These are phyloP conservation scores for Linum tenue DNA, from an alignment of 345 rosid species.

Conservation along the genomic window DNA sequence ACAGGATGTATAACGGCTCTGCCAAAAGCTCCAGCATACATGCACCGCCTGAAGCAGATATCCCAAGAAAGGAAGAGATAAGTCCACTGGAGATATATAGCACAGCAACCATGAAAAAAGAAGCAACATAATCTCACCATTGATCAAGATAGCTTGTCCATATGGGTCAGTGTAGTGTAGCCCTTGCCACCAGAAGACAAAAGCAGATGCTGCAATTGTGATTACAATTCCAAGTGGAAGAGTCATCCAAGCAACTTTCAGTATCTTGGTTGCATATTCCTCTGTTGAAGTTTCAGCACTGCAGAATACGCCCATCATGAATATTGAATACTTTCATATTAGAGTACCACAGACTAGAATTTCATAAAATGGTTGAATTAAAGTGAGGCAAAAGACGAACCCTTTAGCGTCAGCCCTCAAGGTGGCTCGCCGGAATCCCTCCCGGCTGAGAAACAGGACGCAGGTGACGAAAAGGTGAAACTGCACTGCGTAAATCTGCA, in stretches of 20 bases:
- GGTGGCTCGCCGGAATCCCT: constrained; percentile 88
- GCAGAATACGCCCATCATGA: constrained; percentile 15
- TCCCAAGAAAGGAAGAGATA: not conserved
- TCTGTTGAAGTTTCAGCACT: constrained; percentile 43
- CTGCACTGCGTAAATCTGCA: constrained; percentile 80
- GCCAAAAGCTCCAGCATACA: constrained; percentile 85
- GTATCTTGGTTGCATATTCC: constrained; percentile 33
- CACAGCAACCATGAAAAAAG: not conserved
- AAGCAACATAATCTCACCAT: constrained; percentile 38
- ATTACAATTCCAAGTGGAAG: constrained; percentile 57
- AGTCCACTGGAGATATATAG: not conserved
- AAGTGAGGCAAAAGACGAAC: constrained; percentile 19
- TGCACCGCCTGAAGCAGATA: constrained; percentile 44
- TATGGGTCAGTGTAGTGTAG: constrained; percentile 48
- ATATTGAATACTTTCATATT: not conserved
- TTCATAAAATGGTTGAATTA: not conserved
- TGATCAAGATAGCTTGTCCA: constrained; percentile 70
- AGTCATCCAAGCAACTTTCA: constrained; percentile 83
- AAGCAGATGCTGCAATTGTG: constrained; percentile 39
- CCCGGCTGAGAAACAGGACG: constrained; percentile 83
- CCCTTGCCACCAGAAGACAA: constrained; percentile 85
- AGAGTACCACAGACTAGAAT: not conserved
- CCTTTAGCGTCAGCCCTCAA: constrained; percentile 69
- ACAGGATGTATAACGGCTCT: constrained; percentile 81
- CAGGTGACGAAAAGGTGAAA: constrained; percentile 89